Conservation (phyloP, 768 basidiomycete genomes). For the Boletellus sp. region DNA sequence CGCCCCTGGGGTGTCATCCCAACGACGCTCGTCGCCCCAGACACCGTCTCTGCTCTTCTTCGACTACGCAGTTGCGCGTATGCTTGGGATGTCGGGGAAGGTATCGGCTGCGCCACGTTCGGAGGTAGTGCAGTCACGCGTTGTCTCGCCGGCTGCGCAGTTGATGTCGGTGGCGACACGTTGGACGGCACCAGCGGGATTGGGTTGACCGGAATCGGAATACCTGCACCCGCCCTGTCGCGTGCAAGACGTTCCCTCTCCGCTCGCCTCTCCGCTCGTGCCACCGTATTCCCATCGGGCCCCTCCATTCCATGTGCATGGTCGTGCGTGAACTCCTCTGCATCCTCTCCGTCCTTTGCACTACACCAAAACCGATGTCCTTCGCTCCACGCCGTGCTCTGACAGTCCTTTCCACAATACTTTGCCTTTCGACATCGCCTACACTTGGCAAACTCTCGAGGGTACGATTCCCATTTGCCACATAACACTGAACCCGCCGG, state of each 20-base stretch:
- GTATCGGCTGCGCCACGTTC: conserved; percentile 19
- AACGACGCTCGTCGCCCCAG: conserved; percentile 26
- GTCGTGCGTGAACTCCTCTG: conserved; percentile 31
- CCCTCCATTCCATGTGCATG: conserved; percentile 13
- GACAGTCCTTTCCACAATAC: conserved; percentile 97
- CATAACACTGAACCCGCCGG: conserved; percentile 66
- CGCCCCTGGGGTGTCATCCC: conserved; percentile 28
- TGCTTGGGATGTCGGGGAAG: conserved; percentile 18
- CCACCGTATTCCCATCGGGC: conserved; percentile 10
- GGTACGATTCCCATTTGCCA: conserved; percentile 89
- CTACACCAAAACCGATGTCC: conserved; percentile 96
- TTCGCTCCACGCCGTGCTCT: conserved; percentile 94
- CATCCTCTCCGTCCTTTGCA: conserved; percentile 53
- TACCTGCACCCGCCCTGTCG: conserved; percentile 20
- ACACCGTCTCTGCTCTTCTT: conserved; percentile 33
- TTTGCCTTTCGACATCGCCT: conserved; percentile 95
- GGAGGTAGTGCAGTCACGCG: conserved; percentile 30
- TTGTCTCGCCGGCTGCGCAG: conserved; percentile 21
- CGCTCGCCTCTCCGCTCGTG: conserved; percentile 34
- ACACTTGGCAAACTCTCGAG: conserved; percentile 96
- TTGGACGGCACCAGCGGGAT: conserved; percentile 11
- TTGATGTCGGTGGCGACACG: conserved; percentile 8
- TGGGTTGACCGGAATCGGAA: conserved; percentile 13
- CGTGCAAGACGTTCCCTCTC: conserved; percentile 34
- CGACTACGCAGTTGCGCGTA: conserved; percentile 26